phyloP scores from a whole-genome alignment of 495 filamentous ascomycete species.

The Immersiella caudata region DNA sequence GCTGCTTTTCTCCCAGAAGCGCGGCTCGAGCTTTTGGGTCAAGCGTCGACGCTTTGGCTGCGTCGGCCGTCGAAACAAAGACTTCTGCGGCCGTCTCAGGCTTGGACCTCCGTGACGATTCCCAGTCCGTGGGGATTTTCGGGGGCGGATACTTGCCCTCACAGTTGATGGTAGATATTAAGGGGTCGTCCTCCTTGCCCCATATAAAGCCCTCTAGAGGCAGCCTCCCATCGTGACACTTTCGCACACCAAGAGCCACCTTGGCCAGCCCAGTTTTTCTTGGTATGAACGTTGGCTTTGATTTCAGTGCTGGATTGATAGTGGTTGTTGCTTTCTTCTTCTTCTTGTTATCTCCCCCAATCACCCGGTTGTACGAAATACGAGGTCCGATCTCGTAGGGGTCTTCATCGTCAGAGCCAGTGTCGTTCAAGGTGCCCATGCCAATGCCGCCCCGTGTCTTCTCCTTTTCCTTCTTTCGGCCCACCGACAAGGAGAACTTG shows the following conservation, averaged over 20 bases:
- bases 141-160: constrained; percentile 75
- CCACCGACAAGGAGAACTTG: constrained; percentile 30
- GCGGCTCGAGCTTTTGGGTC: constrained; percentile 80
- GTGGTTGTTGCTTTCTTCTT: constrained; percentile 64
- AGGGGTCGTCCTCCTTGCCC: constrained; percentile 55
- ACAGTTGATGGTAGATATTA: constrained; percentile 55
- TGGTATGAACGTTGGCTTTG: constrained; percentile 77
- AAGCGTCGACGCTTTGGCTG: constrained; percentile 72
- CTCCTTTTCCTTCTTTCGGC: constrained; percentile 50
- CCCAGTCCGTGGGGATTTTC: constrained; percentile 75
- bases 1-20: constrained; percentile 75
- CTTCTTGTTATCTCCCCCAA: constrained; percentile 87
- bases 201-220: constrained; percentile 87
- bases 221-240: constrained; percentile 86
- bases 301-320: constrained; percentile 64
- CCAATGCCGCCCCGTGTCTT: constrained; percentile 72
- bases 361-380: constrained; percentile 83
- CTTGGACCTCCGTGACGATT: constrained; percentile 60
- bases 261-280: constrained; percentile 67
- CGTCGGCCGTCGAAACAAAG: constrained; percentile 73
- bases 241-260: constrained; percentile 61
- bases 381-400: constrained; percentile 89
- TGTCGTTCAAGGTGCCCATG: constrained; percentile 89
- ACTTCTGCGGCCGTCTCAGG: constrained; percentile 36
- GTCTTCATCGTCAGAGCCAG: constrained; percentile 96